These are phyloP conservation scores for Ophiostoma ulmi DNA, from an alignment of 2,329 filamentous ascomycete species.

Conservation along the genomic window DNA sequence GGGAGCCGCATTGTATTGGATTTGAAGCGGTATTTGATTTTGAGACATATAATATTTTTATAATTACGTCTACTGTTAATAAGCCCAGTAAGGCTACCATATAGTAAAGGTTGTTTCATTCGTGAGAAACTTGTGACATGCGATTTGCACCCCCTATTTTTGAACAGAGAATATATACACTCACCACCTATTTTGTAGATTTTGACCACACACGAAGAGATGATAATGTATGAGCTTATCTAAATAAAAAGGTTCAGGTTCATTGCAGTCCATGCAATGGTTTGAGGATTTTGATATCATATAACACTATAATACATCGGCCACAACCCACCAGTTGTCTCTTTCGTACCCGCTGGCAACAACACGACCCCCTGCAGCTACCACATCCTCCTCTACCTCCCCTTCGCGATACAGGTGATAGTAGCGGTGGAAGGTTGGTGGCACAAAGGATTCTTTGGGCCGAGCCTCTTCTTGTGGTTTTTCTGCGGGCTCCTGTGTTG, in stretches of 20 bases:
- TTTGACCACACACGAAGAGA: too few relatives aligned
- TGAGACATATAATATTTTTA: background rate
- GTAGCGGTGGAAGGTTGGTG: conserved; percentile 74
- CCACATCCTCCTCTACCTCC: conserved; percentile 78
- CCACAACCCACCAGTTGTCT: conserved; percentile 96
- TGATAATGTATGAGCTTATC: too few relatives aligned
- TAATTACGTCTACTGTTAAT: background rate
- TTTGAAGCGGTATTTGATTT: background rate
- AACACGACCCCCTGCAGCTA: conserved; percentile 67
- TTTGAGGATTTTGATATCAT: too few relatives aligned
- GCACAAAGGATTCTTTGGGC: conserved; percentile 25
- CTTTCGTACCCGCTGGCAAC: conserved; percentile 84
- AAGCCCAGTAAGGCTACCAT: too few relatives aligned
- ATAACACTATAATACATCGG: conserved; percentile 28
- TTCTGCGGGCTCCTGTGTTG: background rate
- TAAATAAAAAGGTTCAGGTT: too few relatives aligned
- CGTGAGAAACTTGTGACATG: too few relatives aligned
- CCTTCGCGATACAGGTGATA: conserved; percentile 88
- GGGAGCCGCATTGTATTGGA: background rate
- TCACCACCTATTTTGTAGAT: too few relatives aligned
- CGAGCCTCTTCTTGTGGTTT: background rate
- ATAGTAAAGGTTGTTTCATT: too few relatives aligned
- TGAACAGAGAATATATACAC: too few relatives aligned
- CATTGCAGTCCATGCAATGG: too few relatives aligned
- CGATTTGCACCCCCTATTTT: too few relatives aligned